Percentiles rank a stretch among this genome's conserved stretches.
Conservation (phyloP, 2,329 filamentous ascomycete genomes). For the Fusarium papillatum region DNA sequence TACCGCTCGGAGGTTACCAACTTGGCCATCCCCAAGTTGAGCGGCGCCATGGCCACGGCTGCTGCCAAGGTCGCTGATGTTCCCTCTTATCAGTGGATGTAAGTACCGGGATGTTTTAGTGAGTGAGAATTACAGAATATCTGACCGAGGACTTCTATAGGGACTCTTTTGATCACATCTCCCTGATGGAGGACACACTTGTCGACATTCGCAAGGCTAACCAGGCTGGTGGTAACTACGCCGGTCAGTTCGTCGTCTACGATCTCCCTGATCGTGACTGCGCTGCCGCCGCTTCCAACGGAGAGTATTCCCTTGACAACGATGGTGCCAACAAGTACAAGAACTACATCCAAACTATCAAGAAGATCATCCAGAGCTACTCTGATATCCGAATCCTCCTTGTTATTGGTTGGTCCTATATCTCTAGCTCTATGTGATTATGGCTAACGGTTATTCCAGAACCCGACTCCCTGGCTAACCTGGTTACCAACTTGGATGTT, state of each 20-base stretch:
- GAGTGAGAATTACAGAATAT: fast-evolving
- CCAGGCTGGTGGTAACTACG: slow-evolving; percentile 54
- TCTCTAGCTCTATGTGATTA: fast-evolving
- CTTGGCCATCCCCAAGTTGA: slow-evolving; percentile 73
- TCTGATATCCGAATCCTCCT: slow-evolving; percentile 59
- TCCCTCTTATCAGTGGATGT: slow-evolving; percentile 67
- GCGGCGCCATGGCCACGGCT: slow-evolving; percentile 65
- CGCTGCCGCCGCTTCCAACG: slow-evolving; percentile 68
- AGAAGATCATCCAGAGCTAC: slow-evolving; percentile 55
- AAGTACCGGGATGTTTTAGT: slow-evolving; percentile 23
- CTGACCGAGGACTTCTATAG: slow-evolving; percentile 45
- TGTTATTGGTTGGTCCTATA: slow-evolving; percentile 53
- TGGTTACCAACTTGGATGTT: slow-evolving; percentile 68
- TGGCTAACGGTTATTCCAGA: slow-evolving; percentile 49
- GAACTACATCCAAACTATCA: slow-evolving; percentile 66
- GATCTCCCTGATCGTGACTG: slow-evolving; percentile 72
- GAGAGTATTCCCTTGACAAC: slow-evolving; percentile 65
- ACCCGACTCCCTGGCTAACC: slow-evolving; percentile 70
- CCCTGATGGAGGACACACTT: slow-evolving; percentile 60
- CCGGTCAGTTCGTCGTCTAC: slow-evolving; percentile 67
- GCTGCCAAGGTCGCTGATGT: slow-evolving; percentile 65
- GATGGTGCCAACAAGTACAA: slow-evolving; percentile 68
- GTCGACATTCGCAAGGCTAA: slow-evolving; percentile 57
- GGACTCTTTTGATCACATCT: slow-evolving; percentile 64
- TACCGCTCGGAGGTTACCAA: slow-evolving; percentile 68